Evolutionary conservation across 2,329 filamentous ascomycete species (phyloP), one percentile per base, ranked within the genome.

Genomic region (Chaetomiaceae sp.): DNA sequence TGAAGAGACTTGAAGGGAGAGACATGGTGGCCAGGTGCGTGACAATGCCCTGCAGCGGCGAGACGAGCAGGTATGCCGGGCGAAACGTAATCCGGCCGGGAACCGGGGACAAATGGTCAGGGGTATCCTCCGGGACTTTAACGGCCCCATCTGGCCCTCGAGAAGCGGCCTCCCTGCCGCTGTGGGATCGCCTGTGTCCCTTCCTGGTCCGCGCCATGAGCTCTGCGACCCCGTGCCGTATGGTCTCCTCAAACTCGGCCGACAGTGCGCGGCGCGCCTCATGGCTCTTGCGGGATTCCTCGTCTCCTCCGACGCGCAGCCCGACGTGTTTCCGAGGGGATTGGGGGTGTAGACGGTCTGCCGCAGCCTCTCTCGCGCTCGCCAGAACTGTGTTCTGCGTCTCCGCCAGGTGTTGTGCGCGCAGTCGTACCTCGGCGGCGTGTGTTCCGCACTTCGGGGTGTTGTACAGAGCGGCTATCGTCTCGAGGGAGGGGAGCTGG

Each of bases 371-470:
- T 5, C 69, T 69, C 17, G 65, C 65, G 33, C 68, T 69, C 0
- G 63, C 68, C 43, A 76, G 71, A 15, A 78, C 72, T 1, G 71
- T 67, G 47, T 78, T 83, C 59, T 85, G 84, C 59, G 85, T 79
- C 23, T 77, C 75, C 1, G 88, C 85, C 6, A 95, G 74, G 54
- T 83, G 81, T 40, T 81, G 75, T 0, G 91, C 90, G 42, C 85
- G 82, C 0, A 85, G 72, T 2, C 86, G 75, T 44, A 95, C 88
- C 62, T 90, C 86, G 14, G 83, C 78, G 0, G 83, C 78, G 4
- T 83, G 70, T 0, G 83, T 83, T 36, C 77, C 82, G n/a, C 67
- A 63, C 3, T 70, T 59, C 0, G 82, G 78, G 0, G 71, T 67
- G 7, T 71, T 65, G 61, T 94, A 90, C 1, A 78, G 70, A 1